Evolutionary conservation across 768 basidiomycete genomes (phyloP).

Genomic region (Tricholoma sp.): DNA sequence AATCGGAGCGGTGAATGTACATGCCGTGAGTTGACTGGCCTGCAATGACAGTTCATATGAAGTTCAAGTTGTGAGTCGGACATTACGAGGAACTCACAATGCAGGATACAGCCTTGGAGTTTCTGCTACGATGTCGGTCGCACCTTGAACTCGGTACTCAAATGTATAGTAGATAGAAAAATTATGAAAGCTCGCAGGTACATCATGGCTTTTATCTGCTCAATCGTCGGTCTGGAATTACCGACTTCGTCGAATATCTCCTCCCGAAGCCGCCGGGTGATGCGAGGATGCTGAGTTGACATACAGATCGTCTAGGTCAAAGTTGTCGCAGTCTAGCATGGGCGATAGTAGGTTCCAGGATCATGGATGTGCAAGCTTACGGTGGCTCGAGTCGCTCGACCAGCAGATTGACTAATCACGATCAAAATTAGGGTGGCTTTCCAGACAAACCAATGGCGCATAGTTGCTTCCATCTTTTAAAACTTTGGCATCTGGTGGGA

Average conservation of each 20-base stretch:
- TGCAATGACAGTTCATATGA: neutral
- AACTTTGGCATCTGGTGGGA: conserved; percentile 11
- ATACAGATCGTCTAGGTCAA: conserved; percentile 52
- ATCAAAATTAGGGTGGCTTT: neutral
- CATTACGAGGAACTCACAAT: conserved; percentile 28
- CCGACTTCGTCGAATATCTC: conserved; percentile 50
- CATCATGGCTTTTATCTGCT: conserved; percentile 53
- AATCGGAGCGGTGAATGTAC: neutral
- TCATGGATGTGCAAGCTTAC: conserved; percentile 7
- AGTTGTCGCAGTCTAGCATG: conserved; percentile 40
- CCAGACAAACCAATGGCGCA: neutral
- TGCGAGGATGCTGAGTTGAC: conserved; percentile 46
- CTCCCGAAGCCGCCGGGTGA: conserved; percentile 39
- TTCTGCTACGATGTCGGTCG: conserved; percentile 24
- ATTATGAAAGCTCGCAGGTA: conserved; percentile 56
- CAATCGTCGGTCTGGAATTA: conserved; percentile 41
- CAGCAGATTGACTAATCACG: conserved; percentile 31
- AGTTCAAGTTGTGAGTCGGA: neutral
- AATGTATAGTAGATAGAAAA: conserved; percentile 25
- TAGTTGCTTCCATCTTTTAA: conserved; percentile 17
- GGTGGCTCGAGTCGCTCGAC: conserved; percentile 43
- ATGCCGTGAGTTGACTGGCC: neutral
- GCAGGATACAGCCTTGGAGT: conserved; percentile 49
- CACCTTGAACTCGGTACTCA: neutral
- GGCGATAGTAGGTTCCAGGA: neutral